Evolutionary conservation across 345 rosid genomes (phyloP).

Genomic region (Clarkia xantiana): DNA sequence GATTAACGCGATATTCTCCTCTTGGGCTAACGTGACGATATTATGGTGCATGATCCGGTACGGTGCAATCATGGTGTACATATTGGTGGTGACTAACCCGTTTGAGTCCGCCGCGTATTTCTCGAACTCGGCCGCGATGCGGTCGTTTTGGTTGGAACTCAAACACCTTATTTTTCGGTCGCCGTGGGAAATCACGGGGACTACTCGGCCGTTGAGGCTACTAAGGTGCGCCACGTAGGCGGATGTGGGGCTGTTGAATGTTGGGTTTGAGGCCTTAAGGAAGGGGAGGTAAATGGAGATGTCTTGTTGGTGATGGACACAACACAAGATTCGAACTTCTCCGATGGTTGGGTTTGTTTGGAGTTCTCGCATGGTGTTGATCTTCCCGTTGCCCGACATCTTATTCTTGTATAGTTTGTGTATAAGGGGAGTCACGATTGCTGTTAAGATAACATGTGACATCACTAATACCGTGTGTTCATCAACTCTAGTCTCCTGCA

Average conservation of each 20-base stretch:
- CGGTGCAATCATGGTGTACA: conserved; percentile 12
- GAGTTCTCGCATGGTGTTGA: conserved; percentile 9
- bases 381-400: background rate
- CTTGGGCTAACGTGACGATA: conserved; percentile 18
- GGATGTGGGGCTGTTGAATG: conserved; percentile 1
- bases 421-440: conserved; percentile 5
- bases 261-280: conserved; percentile 16
- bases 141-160: background rate
- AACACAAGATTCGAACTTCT: conserved; percentile 15
- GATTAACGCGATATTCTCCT: conserved; percentile 8
- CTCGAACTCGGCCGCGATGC: conserved; percentile 16
- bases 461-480: conserved; percentile 4
- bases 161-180: background rate
- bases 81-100: conserved; percentile 3
- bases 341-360: background rate
- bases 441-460: too few species aligned
- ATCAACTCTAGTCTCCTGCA: conserved; percentile 1
- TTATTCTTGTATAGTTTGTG: conserved; percentile 9
- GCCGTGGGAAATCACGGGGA: conserved; percentile 14
- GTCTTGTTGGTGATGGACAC: conserved; percentile 18
- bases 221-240: conserved; percentile 10
- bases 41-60: conserved; percentile 16
- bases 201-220: conserved; percentile 14
- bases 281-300: conserved; percentile 15
- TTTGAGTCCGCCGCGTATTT: conserved; percentile 6